phyloP scores from a whole-genome alignment of 2,329 filamentous ascomycete genomes.

The Madurella fahalii region DNA sequence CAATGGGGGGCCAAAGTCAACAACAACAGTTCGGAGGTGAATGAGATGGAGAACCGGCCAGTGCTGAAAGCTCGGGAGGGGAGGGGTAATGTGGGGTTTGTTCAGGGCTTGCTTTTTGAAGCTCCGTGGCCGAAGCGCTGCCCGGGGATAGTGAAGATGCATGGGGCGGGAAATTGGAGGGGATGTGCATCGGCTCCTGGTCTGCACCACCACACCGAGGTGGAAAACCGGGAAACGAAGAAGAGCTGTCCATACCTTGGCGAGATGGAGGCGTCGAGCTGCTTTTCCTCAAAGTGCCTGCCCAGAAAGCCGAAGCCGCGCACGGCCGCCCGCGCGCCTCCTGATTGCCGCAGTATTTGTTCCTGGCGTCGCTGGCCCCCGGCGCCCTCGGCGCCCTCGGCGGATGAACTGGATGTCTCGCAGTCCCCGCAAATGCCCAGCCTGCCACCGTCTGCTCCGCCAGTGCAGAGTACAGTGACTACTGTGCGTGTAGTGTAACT shows the following conservation, averaged over 20 bases:
- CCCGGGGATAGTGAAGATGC: not conserved
- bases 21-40: not conserved
- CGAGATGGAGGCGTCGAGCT: too few relatives aligned
- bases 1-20: not conserved
- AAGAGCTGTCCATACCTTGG: not conserved
- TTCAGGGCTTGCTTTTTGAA: not conserved
- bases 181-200: slow-evolving; percentile 6
- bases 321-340: too few relatives aligned
- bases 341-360: too few relatives aligned
- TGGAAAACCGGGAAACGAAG: not conserved
- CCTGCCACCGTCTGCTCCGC: not conserved
- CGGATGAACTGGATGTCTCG: too few relatives aligned
- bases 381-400: too few relatives aligned
- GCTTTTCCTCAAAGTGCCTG: too few relatives aligned
- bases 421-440: too few relatives aligned
- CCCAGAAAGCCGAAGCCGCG: too few relatives aligned
- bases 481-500: too few relatives aligned
- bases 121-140: not conserved
- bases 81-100: slow-evolving; percentile 16
- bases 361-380: too few relatives aligned
- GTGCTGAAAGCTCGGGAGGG: slow-evolving; percentile 3
- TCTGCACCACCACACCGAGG: not conserved
- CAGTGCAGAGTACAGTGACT: too few relatives aligned
- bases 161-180: slow-evolving; percentile 17
- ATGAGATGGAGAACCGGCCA: slow-evolving; percentile 3